Conservation (phyloP, 2,329 filamentous ascomycete species). For the Diaporthe destruens region DNA sequence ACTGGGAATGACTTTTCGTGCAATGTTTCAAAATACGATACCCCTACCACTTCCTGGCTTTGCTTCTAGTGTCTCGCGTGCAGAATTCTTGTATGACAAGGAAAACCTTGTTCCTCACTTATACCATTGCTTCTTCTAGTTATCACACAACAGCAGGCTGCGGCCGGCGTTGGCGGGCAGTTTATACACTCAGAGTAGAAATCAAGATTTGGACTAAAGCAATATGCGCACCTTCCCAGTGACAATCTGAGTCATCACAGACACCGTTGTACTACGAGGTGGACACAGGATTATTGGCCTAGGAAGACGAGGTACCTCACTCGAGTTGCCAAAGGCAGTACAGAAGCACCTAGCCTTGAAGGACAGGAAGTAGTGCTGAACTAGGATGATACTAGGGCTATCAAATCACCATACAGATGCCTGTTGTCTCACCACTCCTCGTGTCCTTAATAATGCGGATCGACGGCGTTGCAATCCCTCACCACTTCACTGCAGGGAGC, state of each 20-base stretch:
- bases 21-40: slow-evolving; percentile 17
- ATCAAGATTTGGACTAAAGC: not conserved
- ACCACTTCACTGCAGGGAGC: not conserved
- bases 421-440: not conserved
- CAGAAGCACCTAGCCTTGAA: not conserved
- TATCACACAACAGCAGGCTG: not conserved
- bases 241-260: no score
- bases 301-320: not conserved
- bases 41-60: slow-evolving; percentile 8
- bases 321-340: not conserved
- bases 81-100: not conserved
- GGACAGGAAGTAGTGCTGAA: not conserved
- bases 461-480: not conserved
- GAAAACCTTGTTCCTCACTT: not conserved
- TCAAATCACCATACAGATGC: not conserved
- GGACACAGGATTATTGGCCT: not conserved
- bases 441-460: not conserved
- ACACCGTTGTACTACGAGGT: not conserved
- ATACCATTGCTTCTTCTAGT: not conserved
- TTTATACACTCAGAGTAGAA: not conserved
- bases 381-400: not conserved
- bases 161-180: not conserved
- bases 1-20: slow-evolving; percentile 11
- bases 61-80: not conserved
- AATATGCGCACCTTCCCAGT: not conserved